These are phyloP conservation scores for Chamaecrista fasciculata DNA, from an alignment of 306 rosid species.

Conservation along the genomic window DNA sequence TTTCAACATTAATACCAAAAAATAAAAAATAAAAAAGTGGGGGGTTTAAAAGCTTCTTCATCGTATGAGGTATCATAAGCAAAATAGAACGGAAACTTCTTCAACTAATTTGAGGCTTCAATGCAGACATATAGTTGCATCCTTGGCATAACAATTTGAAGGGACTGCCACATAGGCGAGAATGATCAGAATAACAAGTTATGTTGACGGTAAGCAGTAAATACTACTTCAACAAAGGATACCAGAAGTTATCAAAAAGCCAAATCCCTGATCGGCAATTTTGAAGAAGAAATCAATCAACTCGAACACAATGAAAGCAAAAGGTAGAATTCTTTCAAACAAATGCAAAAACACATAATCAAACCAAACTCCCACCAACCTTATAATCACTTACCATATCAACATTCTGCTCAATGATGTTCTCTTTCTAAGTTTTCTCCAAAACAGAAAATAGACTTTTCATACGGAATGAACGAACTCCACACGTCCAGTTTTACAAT, in stretches of 20 bases:
- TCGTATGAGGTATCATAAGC: background rate
- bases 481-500: background rate
- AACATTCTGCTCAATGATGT: background rate
- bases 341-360: slow-evolving; percentile 5
- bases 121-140: background rate
- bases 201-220: background rate
- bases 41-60: background rate
- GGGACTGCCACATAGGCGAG: background rate
- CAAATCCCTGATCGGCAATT: slow-evolving; percentile 8
- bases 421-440: background rate
- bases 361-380: background rate
- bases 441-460: background rate
- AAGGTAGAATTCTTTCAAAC: background rate
- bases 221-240: background rate
- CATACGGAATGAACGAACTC: background rate
- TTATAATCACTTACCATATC: background rate
- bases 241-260: slow-evolving; percentile 5
- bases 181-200: background rate
- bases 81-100: background rate
- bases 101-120: slow-evolving; percentile 1
- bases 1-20: background rate
- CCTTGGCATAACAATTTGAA: background rate
- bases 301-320: background rate
- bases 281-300: background rate
- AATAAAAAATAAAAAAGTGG: background rate